Base-by-base conservation (phyloP, 768 basidiomycete genomes). In the Sarcodon sp. region DNA sequence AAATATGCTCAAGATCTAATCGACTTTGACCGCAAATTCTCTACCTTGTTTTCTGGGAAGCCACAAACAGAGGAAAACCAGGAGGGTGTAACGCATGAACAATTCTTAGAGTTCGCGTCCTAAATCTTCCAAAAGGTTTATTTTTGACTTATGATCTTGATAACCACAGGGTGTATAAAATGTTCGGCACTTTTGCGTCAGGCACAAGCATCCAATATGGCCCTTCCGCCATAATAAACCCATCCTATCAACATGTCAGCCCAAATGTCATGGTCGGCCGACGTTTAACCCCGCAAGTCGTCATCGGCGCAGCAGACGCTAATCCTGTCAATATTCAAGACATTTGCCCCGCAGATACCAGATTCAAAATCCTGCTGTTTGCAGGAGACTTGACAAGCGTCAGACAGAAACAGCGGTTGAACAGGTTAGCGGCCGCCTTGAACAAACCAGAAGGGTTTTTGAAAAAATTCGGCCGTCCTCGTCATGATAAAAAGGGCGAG, bases 1-100 rank as follows among this genome's bases (percentile, higher is more conserved):
- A 74, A 73, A 53, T 83, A 76, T 50, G 84, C 86, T 0, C 72
- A 80, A 61, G 82, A 85, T 49, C 68, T 89, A 50, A 87, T 87
- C 50, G 54, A 72, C 44, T 86, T 83, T 55, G 85, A 87, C 58
- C 76, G 74, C 53, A 43, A 65, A 49, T 76, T 72, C 53, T 69
- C 72, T 0, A 65, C 69, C 2, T 61, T 76, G 15, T 77, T 77
- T 61, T 76, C 73, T 1, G 73, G 73, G 43, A 77, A 76, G 60
- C 72, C 77, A 5, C 54, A 63, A 9, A 66, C 64, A 0, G 54
- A 61, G 27, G 52, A 66, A 3, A 61, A 69, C 51, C 44, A 51
- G 11, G 63, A 66, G 41, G 75, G 73, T 7, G 72, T 80, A 15
- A 69, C 75, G 55, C 69, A 71, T 39, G 64, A 72, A 44, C 58